phyloP scores from a whole-genome alignment of 345 rosid species.

The Linum lewisii region DNA sequence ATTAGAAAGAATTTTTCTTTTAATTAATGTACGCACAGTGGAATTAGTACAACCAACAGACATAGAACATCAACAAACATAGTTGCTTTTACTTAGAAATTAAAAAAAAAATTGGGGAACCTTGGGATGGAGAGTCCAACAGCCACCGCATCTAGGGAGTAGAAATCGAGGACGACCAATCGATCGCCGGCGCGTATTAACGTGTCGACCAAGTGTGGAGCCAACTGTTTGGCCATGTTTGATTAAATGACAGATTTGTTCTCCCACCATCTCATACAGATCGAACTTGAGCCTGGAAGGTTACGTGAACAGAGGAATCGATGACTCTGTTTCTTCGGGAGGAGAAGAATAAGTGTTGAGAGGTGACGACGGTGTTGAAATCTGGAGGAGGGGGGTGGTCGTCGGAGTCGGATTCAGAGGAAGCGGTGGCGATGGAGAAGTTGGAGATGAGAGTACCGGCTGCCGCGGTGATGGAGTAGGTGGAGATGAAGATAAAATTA shows the following conservation, averaged over 20 bases:
- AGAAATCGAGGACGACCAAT: conserved; percentile 56
- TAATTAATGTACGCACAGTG: neutral
- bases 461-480: no score
- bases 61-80: neutral
- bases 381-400: no score
- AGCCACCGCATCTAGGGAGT: conserved; percentile 79
- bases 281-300: conserved; percentile 31
- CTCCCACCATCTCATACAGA: conserved; percentile 74
- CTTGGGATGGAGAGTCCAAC: conserved; percentile 81
- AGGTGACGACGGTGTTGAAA: no score
- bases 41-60: neutral
- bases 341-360: no score
- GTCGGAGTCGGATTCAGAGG: no score
- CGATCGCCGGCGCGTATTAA: conserved; percentile 48
- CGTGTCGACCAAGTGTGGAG: conserved; percentile 48
- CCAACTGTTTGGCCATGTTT: conserved; percentile 56
- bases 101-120: conserved; percentile 14
- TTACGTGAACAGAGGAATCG: no score
- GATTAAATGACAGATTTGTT: conserved; percentile 30
- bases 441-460: no score
- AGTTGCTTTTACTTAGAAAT: no score
- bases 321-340: no score
- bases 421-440: no score
- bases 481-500: no score
- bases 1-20: no score